Percentiles rank a stretch among this genome's conserved stretches.
phyloP scores from a whole-genome alignment of 2,329 filamentous ascomycete genomes.

The Emmonsia crescens region DNA sequence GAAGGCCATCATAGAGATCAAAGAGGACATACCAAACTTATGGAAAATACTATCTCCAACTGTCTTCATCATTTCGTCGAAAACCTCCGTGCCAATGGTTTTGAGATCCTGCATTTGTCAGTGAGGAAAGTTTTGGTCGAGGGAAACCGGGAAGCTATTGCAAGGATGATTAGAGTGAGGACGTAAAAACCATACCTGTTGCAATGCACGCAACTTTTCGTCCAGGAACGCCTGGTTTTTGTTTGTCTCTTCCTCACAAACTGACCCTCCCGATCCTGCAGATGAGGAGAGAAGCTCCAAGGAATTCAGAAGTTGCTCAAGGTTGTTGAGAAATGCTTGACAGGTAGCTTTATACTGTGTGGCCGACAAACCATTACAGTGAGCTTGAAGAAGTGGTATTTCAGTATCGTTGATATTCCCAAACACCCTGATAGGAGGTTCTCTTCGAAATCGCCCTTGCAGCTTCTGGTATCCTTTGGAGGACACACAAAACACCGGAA shows the following conservation, averaged over 20 bases:
- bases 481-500: slow-evolving; percentile 57
- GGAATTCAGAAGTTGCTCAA: slow-evolving; percentile 44
- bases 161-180: background rate
- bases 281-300: slow-evolving; percentile 38
- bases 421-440: slow-evolving; percentile 45
- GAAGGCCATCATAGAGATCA: background rate
- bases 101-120: background rate
- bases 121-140: no score
- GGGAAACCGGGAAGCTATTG: background rate
- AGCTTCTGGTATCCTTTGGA: slow-evolving; percentile 53
- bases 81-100: background rate
- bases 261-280: slow-evolving; percentile 28
- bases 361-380: slow-evolving; percentile 50
- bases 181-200: background rate
- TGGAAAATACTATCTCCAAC: background rate
- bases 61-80: background rate
- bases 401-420: slow-evolving; percentile 44
- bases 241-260: slow-evolving; percentile 32
- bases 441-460: slow-evolving; percentile 43
- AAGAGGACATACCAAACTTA: background rate
- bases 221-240: slow-evolving; percentile 32
- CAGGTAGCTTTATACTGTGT: slow-evolving; percentile 35
- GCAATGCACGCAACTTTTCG: slow-evolving; percentile 10
- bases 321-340: slow-evolving; percentile 41
- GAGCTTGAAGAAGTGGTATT: slow-evolving; percentile 47